Evolutionary conservation across 306 rosid species (phyloP), one percentile per base, ranked within the genome.

Genomic region (Prunus padus): DNA sequence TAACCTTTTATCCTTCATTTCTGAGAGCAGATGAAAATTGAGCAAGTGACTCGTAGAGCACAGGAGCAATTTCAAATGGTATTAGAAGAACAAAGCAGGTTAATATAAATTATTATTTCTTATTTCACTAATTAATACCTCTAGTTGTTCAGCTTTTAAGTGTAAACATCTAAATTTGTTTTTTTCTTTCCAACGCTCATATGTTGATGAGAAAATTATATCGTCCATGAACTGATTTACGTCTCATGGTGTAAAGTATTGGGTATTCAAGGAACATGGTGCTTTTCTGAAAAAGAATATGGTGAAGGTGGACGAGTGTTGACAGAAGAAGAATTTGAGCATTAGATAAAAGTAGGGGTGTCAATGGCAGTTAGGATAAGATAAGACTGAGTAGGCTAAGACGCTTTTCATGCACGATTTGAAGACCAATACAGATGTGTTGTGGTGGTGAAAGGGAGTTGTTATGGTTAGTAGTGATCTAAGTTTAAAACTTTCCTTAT

Each of bases 41-140:
- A 92, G 91, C 75, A 85, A 84, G 97, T 92, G 77, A 90, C 97
- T 81, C 97, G 98, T 30, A 88, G 92, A 84, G 97, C 98, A 9
- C 97, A 92, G 73, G 99, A 90, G 86, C 99, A 95, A 82, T 87
- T 95, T 82, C 99, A 95, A 81, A 90, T 88, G 88, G 97, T 81
- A 52, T 77, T 95, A 76, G 99, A 95, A 84, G 97, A 92, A 78
- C 88, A 92, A 85, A 95, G 92, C 92, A 92, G 97, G 99, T 90
- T 33, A 77, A 18, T 19, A 45, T 56, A 3, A 52, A 30, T 59
- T 55, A 16, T 19, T 37, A 5, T 40, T 31, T 75, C 9, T 65
- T 63, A 23, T 61, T 44, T 49, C 40, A 63, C 23, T 54, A 67
- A 67, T 76, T 20, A 42, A 18, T 26, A 30, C 49, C 31, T 68